phyloP scores from a whole-genome alignment of 1,284 basidiomycete genomes.

The Pholiota adiposa region DNA sequence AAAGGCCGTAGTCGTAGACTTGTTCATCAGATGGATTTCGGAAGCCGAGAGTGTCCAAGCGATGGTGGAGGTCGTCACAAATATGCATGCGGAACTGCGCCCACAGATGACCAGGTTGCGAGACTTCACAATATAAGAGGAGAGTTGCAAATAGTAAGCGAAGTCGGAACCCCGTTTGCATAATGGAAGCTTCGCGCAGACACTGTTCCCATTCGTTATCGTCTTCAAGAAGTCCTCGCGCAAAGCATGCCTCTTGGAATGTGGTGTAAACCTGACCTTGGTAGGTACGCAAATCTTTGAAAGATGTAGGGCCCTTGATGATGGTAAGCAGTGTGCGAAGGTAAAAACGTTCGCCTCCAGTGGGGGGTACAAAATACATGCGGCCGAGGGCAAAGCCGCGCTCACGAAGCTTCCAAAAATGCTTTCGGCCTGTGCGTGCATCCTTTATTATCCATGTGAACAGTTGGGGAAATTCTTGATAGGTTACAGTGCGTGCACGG shows the following conservation, averaged over 20 bases:
- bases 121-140: slow-evolving; percentile 36
- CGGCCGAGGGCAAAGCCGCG: slow-evolving; percentile 33
- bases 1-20: slow-evolving; percentile 1
- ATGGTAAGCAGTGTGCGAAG: slow-evolving; percentile 38
- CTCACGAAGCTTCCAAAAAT: background rate
- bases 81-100: slow-evolving; percentile 31
- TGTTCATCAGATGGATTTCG: slow-evolving; percentile 17
- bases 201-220: slow-evolving; percentile 9
- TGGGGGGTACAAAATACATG: slow-evolving; percentile 39
- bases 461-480: slow-evolving; percentile 43
- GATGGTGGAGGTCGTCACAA: slow-evolving; percentile 40
- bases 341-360: slow-evolving; percentile 41
- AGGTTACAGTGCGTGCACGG: slow-evolving; percentile 29
- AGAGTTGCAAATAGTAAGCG: slow-evolving; percentile 29
- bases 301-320: slow-evolving; percentile 35
- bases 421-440: background rate
- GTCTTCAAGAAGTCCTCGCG: slow-evolving; percentile 15
- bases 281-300: slow-evolving; percentile 34
- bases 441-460: slow-evolving; percentile 25
- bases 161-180: background rate
- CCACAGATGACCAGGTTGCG: slow-evolving; percentile 41
- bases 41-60: slow-evolving; percentile 17
- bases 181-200: slow-evolving; percentile 1
- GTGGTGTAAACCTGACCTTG: slow-evolving; percentile 28
- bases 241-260: slow-evolving; percentile 40